A percentile compares a stretch with the other conserved stretches of the same genome.
These are phyloP conservation scores for Leccinellum albellum DNA, from an alignment of 768 basidiomycete genomes.

Conservation along the genomic window DNA sequence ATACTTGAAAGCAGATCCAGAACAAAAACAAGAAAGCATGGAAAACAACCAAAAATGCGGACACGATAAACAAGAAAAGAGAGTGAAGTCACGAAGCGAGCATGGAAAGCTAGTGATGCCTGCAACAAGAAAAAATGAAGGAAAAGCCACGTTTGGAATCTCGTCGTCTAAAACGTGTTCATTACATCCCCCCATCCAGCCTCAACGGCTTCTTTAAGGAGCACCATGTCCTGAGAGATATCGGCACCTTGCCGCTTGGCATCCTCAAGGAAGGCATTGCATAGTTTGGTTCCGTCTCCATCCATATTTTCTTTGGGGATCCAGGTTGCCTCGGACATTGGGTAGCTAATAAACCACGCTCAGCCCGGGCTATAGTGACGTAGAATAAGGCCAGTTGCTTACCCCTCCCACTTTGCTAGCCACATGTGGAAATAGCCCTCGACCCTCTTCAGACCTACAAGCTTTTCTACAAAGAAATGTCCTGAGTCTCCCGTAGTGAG, in stretches of 20 bases:
- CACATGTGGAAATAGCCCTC: conserved; percentile 18
- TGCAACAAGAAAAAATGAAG: too few species aligned
- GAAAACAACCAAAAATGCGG: background rate
- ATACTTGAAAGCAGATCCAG: background rate
- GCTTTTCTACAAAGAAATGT: conserved; percentile 24
- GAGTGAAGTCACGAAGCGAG: background rate
- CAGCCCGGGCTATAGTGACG: background rate
- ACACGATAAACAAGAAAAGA: background rate
- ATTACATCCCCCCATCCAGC: conserved; percentile 13
- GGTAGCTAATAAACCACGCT: conserved; percentile 14
- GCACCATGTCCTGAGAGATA: conserved; percentile 10
- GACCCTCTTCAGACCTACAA: conserved; percentile 24
- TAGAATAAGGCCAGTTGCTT: background rate
- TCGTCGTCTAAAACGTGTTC: background rate
- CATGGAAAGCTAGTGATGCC: background rate
- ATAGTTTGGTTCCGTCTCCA: conserved; percentile 15
- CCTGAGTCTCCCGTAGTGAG: conserved; percentile 5
- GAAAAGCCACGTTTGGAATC: background rate
- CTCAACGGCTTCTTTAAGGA: conserved; percentile 22
- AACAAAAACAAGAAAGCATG: background rate
- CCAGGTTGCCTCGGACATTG: conserved; percentile 28
- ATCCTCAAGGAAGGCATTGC: conserved; percentile 15
- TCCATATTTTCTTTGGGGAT: conserved; percentile 28
- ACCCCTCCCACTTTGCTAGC: conserved; percentile 36
- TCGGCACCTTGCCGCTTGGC: conserved; percentile 19